A percentile compares a stretch with the other conserved stretches of the same genome.
phyloP scores from a whole-genome alignment of 164 flowering plant genomes.

The Kalanchoe fedtschenkoi region DNA sequence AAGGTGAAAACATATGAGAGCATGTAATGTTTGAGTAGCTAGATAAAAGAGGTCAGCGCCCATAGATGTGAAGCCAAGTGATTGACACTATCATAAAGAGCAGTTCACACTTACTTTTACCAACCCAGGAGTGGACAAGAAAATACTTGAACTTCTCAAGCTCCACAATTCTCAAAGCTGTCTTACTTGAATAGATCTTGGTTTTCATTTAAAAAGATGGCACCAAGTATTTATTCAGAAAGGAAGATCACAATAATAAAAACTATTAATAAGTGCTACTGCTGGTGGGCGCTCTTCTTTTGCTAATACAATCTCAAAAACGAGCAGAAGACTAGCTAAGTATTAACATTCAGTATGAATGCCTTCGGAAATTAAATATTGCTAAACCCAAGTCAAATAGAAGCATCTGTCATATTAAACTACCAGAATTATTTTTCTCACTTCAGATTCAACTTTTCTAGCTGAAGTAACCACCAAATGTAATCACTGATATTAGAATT shows the following conservation, averaged over 20 bases:
- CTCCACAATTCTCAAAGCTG: background rate
- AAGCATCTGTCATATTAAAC: background rate
- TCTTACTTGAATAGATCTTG: background rate
- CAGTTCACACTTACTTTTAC: too few species aligned
- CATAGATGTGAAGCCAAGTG: background rate
- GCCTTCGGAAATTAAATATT: background rate
- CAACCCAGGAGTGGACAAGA: too few species aligned
- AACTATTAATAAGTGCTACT: background rate
- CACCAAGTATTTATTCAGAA: too few species aligned
- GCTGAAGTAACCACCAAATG: constrained; percentile 27
- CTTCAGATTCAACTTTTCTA: constrained; percentile 94
- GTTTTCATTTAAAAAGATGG: background rate
- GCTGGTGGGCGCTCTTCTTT: background rate
- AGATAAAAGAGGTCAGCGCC: background rate
- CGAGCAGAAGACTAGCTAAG: background rate
- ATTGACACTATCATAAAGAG: background rate
- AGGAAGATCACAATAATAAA: background rate
- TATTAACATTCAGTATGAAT: background rate
- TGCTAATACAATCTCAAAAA: background rate
- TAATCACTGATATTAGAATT: background rate
- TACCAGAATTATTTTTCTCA: constrained; percentile 18
- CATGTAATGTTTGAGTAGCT: background rate
- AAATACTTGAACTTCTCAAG: background rate
- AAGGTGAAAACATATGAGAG: background rate
- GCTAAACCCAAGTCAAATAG: background rate